Base-by-base conservation (phyloP, 176 grass and related monocot genomes). In the Puya raimondii region DNA sequence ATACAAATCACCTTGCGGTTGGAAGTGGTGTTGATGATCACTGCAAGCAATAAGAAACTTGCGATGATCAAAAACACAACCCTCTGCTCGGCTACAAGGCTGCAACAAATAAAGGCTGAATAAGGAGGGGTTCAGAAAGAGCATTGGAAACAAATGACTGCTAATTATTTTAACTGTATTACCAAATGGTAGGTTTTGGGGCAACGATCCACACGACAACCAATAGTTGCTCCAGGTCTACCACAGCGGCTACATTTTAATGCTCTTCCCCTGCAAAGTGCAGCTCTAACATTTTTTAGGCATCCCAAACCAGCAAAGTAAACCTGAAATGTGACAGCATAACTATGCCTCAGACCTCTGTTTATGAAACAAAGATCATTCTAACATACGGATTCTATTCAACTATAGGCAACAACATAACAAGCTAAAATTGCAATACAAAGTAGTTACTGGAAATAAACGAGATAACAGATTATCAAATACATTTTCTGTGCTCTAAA, bases 181-280 rank as follows among this genome's bases (percentile, higher is more conserved):
- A 99, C 94, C 94, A 99, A 83, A 88, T 99, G 94, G 74, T 93
- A 99, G 17, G 94, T 99, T 80, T 97, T 99, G 0, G 82, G 84
- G 70, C 89, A 99, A 29, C 89, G 84, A 83, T 99, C 94, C 68
- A 93, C 89, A 67, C 87, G 86, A 63, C 94, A 99, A 49, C 94
- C 94, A 12, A 99, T 93, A 66, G 94, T 99, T 52, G 94, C 89
- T 72, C 94, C 94, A 70, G 94, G 84, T 80, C 94, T 83, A 14
- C 94, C 86, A 72, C 94, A 99, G 57, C 94, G 84, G 53, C 80
- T 99, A 85, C 94, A 99, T 69, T 99, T 99, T 69, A 99, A 80
- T 83, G 83, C 81, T 79, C 84, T 93, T 82, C 94, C 94, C 72
- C 89, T 86, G 67, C 71, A 88, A 76, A 97, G 80, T 50, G 89